A percentile compares a stretch with the other conserved stretches of the same genome.
Evolutionary conservation across 257 asterid genomes (phyloP).

Genomic region (Solanum paucissectum): DNA sequence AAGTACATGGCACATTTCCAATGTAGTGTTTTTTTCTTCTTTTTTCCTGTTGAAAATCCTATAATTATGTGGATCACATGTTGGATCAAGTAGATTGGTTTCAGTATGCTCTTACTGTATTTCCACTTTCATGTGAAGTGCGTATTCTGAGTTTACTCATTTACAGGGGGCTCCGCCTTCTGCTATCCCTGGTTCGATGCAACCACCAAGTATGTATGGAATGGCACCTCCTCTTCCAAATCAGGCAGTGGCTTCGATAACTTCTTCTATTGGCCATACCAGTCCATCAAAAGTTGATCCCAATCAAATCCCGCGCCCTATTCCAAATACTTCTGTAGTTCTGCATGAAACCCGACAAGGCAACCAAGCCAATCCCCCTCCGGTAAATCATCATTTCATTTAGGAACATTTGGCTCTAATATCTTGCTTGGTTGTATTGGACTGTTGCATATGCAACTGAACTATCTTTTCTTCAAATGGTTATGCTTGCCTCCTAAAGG

Average conservation of each 20-base stretch:
- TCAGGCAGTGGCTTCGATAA: conserved; percentile 55
- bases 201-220: conserved; percentile 68
- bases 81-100: background rate
- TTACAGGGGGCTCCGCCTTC: conserved; percentile 66
- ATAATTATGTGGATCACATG: background rate
- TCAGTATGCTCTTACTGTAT: background rate
- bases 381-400: conserved; percentile 36
- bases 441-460: background rate
- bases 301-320: conserved; percentile 90
- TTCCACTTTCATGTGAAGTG: background rate
- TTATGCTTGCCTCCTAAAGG: background rate
- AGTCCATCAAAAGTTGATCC: conserved; percentile 90
- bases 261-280: conserved; percentile 41
- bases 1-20: background rate
- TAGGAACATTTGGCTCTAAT: background rate
- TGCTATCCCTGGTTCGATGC: conserved; percentile 55
- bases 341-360: conserved; percentile 91
- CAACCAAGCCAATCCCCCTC: conserved; percentile 98
- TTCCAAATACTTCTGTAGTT: conserved; percentile 53
- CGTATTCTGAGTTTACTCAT: conserved; percentile 13
- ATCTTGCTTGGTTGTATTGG: background rate
- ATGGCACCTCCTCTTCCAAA: conserved; percentile 66
- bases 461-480: background rate
- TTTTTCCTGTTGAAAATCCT: background rate
- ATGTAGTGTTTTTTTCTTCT: background rate